Conservation (phyloP, 1,139 yeast genomes). For the Saccharomyces hybrid region DNA sequence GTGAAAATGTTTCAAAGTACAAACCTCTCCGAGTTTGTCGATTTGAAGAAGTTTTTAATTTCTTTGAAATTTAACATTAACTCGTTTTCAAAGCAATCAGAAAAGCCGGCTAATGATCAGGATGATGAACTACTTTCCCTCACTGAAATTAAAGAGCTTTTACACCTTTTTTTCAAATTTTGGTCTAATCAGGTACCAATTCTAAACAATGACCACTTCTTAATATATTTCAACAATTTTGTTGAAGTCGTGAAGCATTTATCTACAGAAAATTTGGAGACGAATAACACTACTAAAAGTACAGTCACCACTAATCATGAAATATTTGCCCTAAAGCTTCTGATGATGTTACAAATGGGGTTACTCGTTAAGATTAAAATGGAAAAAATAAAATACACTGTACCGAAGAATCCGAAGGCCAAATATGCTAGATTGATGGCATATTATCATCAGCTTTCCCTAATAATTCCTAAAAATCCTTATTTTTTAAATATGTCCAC, state of each 20-base stretch:
- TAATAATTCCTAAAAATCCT: slow-evolving; percentile 39
- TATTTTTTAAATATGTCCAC: slow-evolving; percentile 41
- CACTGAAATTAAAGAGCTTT: slow-evolving; percentile 30
- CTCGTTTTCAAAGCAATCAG: background rate
- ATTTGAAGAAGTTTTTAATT: slow-evolving; percentile 19
- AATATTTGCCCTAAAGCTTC: slow-evolving; percentile 50
- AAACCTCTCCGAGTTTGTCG: slow-evolving; percentile 27
- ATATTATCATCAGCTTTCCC: slow-evolving; percentile 47
- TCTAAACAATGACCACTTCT: slow-evolving; percentile 57
- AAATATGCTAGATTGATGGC: slow-evolving; percentile 27
- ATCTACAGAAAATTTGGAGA: slow-evolving; percentile 8
- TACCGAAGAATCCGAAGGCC: background rate
- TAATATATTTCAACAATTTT: slow-evolving; percentile 48
- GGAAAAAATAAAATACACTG: slow-evolving; percentile 13
- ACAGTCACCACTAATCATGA: slow-evolving; percentile 30
- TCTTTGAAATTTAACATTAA: slow-evolving; percentile 19
- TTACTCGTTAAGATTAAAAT: slow-evolving; percentile 35
- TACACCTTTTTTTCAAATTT: slow-evolving; percentile 52
- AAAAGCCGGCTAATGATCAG: background rate
- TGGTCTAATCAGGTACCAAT: slow-evolving; percentile 73
- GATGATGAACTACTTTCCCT: slow-evolving; percentile 10
- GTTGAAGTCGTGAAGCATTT: slow-evolving; percentile 37
- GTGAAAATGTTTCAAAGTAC: slow-evolving; percentile 13
- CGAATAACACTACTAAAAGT: slow-evolving; percentile 21
- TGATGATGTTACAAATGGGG: slow-evolving; percentile 53